Evolutionary conservation across 495 filamentous ascomycete genomes (phyloP), one percentile per base, ranked within the genome.

Genomic region (Penicillium chermesinum): DNA sequence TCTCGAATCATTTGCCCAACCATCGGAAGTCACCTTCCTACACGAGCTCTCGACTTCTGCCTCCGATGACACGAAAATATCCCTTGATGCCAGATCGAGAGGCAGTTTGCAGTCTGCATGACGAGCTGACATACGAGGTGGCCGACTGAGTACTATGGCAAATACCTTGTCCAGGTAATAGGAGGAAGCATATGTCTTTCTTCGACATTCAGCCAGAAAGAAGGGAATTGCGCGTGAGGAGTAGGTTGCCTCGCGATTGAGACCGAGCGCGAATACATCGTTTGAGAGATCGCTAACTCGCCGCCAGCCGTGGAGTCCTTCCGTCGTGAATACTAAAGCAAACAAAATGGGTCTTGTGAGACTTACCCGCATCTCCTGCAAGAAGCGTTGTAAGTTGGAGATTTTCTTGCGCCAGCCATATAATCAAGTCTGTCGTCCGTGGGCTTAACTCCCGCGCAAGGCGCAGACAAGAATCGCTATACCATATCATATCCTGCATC

Each of bases 151-250:
- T 5, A 58, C 32, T 41, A 51, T 12, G 20, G 36, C 52, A n/a
- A 58, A 55, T 41, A 58, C 42, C 27, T 58, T 58, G 14, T 58
- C 55, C 5, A 58, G 37, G 22, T 55, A 55, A 49, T 58, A 58
- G 25, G 41, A 52, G 22, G 44, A 49, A 3, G 35, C 48, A 34
- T 55, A 58, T 1, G 18, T 47, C 34, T 42, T 55, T 18, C 55
- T 44, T 16, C 55, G 47, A 37, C 48, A 46, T 17, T 58, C 52
- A 32, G 55, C 52, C 20, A 58, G 52, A 15, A 58, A 58, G 20
- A 58, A 55, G 1, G 55, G 55, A 4, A 41, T 51, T 20, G 17
- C 40, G 7, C 52, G 36, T 2, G 52, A 22, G 8, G 52, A 52
- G 38, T 58, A 58, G 32, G 55, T 58, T 15, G 45, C 44, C 40